Evolutionary conservation across 192 early-diverging fungal species (phyloP).

Genomic region (Coemansia sp.): DNA sequence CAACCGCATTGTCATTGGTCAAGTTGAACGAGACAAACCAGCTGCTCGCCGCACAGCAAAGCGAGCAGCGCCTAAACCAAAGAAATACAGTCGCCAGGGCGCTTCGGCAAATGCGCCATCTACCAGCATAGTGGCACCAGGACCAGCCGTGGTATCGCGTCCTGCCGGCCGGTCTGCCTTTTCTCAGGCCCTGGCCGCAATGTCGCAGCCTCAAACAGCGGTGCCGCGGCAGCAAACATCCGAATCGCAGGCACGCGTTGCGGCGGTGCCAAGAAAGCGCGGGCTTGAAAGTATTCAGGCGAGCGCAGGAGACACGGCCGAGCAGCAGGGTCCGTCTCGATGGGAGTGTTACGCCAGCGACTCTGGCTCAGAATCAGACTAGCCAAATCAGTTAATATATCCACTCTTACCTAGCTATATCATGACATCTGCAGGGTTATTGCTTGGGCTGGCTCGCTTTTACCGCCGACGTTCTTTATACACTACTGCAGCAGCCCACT

Average conservation of each 20-base stretch:
- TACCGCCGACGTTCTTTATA: slow-evolving; percentile 1
- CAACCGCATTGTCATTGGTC: slow-evolving; percentile 17
- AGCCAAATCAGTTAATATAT: neutral
- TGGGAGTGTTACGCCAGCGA: slow-evolving; percentile 11
- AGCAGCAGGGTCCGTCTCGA: slow-evolving; percentile 2
- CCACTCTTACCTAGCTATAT: neutral
- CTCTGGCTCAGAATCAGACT: slow-evolving; percentile 3
- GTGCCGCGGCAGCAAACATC: neutral
- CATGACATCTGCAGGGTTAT: no score
- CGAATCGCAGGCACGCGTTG: neutral
- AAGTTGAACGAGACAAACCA: neutral
- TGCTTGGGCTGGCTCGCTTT: no score
- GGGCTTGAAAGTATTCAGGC: no score
- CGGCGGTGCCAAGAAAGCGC: neutral
- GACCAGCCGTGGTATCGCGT: neutral
- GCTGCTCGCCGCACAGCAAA: neutral
- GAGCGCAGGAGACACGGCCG: no score
- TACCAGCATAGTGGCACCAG: neutral
- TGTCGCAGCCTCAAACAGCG: neutral
- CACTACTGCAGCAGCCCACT: slow-evolving; percentile 65
- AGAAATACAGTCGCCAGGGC: neutral
- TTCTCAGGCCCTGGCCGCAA: slow-evolving; percentile 13
- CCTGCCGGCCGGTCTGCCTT: neutral
- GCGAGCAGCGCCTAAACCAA: neutral
- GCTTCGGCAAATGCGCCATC: neutral